phyloP scores from a whole-genome alignment of 176 grass and related monocot species.

The Sorghum bicolor region DNA sequence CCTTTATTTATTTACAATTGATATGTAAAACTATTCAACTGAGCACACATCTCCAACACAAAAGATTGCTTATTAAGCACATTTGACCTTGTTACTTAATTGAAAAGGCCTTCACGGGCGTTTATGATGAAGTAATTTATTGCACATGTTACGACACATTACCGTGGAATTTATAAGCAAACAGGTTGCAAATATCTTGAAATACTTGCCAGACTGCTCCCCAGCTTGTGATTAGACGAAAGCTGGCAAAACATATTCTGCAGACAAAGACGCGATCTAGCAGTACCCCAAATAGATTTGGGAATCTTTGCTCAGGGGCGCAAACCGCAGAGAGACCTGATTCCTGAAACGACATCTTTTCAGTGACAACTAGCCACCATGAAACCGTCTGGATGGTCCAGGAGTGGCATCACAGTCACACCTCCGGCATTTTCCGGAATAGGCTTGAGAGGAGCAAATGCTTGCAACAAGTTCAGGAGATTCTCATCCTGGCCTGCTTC shows the following conservation, averaged over 20 bases:
- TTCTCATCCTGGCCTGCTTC: slow-evolving; percentile 28
- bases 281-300: slow-evolving; percentile 32
- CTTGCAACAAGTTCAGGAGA: slow-evolving; percentile 27
- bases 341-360: slow-evolving; percentile 24
- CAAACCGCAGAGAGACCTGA: slow-evolving; percentile 20
- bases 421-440: not conserved
- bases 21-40: not conserved
- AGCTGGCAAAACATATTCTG: slow-evolving; percentile 20
- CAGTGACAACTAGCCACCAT: slow-evolving; percentile 14
- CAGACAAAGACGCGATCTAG: not conserved
- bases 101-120: not conserved
- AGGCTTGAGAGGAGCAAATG: slow-evolving; percentile 15
- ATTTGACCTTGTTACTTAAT: not conserved
- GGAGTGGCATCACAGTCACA: slow-evolving; percentile 6
- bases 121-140: not conserved
- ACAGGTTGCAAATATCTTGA: not conserved
- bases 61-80: not conserved
- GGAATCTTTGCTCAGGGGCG: not conserved
- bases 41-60: not conserved
- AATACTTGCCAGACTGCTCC: not conserved
- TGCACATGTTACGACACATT: not conserved
- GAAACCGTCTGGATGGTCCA: slow-evolving; percentile 27
- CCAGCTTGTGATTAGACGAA: not conserved
- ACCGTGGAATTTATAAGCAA: not conserved
- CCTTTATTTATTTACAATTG: not conserved